These are phyloP conservation scores for Chaetomium sp. DNA, from an alignment of 2,329 filamentous ascomycete species.

Conservation along the genomic window DNA sequence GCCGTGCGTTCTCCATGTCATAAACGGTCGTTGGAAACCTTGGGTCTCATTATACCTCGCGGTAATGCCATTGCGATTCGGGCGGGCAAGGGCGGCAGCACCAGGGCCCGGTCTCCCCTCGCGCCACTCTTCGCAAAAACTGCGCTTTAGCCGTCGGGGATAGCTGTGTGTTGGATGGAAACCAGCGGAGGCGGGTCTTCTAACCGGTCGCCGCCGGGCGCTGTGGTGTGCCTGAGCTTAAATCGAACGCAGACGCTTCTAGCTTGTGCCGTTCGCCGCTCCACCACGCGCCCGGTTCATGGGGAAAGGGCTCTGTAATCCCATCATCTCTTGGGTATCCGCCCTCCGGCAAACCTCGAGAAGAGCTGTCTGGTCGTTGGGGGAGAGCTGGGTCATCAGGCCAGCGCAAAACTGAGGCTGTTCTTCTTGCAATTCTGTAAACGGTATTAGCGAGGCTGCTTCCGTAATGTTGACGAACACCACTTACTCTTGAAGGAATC, in stretches of 20 bases:
- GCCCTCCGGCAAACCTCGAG: constrained; percentile 77
- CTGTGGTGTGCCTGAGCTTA: constrained; percentile 4
- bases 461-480: background rate
- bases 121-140: background rate
- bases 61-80: no score
- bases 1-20: background rate
- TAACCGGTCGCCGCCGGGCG: background rate
- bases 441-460: background rate
- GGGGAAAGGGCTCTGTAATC: constrained; percentile 38
- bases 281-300: constrained; percentile 24
- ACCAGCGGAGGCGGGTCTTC: background rate
- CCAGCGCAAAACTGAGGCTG: constrained; percentile 86
- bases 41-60: background rate
- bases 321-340: constrained; percentile 50
- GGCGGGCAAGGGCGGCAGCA: background rate
- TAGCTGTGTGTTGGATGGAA: background rate
- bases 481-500: constrained; percentile 77
- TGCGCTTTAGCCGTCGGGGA: background rate
- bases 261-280: constrained; percentile 30
- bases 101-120: background rate
- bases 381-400: constrained; percentile 74
- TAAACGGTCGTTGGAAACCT: background rate
- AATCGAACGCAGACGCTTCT: constrained; percentile 3
- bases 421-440: constrained; percentile 78
- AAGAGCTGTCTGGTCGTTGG: constrained; percentile 80